Evolutionary conservation across 2,329 filamentous ascomycete species (phyloP).

Genomic region (Colletotrichum falcatum): DNA sequence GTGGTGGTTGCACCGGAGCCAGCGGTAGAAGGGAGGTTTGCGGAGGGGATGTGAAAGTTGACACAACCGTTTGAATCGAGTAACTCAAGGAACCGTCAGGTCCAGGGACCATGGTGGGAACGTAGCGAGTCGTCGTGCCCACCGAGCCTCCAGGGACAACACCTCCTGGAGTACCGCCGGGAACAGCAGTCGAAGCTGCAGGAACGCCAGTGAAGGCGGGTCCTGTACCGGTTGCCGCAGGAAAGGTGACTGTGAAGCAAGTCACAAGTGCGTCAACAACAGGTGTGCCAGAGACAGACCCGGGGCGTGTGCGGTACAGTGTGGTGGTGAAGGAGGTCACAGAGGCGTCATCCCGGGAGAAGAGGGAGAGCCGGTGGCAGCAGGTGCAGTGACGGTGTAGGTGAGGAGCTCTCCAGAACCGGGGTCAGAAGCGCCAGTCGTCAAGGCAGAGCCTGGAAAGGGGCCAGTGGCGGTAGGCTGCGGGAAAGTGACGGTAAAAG

Average conservation of each 20-base stretch:
- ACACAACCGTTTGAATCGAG: slow-evolving; percentile 47
- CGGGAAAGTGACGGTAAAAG: slow-evolving; percentile 35
- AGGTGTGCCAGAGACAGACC: slow-evolving; percentile 22
- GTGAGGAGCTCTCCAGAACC: slow-evolving; percentile 18
- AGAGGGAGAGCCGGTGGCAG: neutral
- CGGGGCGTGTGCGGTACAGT: slow-evolving; percentile 32
- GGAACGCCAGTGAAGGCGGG: slow-evolving; percentile 9
- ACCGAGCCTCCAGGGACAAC: slow-evolving; percentile 13
- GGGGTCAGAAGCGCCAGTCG: neutral
- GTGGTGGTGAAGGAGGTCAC: slow-evolving; percentile 39
- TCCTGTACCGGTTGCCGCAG: slow-evolving; percentile 23
- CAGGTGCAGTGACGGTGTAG: slow-evolving; percentile 6
- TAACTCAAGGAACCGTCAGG: slow-evolving; percentile 49
- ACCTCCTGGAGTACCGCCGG: neutral
- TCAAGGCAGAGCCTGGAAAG: slow-evolving; percentile 11
- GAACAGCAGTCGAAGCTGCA: neutral
- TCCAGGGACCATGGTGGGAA: slow-evolving; percentile 43
- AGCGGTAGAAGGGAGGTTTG: slow-evolving; percentile 28
- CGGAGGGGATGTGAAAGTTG: slow-evolving; percentile 47
- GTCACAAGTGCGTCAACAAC: slow-evolving; percentile 40
- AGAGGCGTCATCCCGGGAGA: neutral
- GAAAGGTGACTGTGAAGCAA: slow-evolving; percentile 46
- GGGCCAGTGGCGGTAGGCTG: neutral
- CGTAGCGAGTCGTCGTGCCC: slow-evolving; percentile 19
- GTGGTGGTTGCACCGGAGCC: slow-evolving; percentile 19